A percentile compares a stretch with the other conserved stretches of the same genome.
Evolutionary conservation across 1,284 basidiomycete species (phyloP).

Genomic region (Apiotrichum gracile): DNA sequence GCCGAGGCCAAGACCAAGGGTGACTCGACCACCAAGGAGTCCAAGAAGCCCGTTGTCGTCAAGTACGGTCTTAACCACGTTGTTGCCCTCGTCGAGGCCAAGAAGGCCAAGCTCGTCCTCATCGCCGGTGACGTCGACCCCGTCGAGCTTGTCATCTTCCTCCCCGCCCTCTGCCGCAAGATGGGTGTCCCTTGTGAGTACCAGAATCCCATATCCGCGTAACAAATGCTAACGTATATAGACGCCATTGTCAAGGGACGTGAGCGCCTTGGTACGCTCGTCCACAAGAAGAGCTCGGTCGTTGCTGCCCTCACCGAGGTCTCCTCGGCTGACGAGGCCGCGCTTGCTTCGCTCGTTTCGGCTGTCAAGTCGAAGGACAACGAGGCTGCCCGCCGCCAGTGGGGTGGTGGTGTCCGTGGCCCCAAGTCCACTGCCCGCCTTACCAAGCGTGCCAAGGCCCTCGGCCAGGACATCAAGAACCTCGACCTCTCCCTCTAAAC

Average conservation of each 20-base stretch:
- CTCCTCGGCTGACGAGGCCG: slow-evolving; percentile 86
- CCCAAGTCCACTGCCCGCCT: slow-evolving; percentile 88
- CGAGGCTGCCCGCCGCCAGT: slow-evolving; percentile 81
- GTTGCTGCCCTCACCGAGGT: slow-evolving; percentile 89
- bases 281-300: slow-evolving; percentile 87
- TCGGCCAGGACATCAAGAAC: slow-evolving; percentile 45
- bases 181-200: slow-evolving; percentile 96
- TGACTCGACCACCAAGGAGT: slow-evolving; percentile 54
- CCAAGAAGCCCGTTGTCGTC: slow-evolving; percentile 89
- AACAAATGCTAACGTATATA: too few relatives aligned
- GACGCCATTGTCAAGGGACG: slow-evolving; percentile 97
- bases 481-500: slow-evolving; percentile 45
- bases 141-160: slow-evolving; percentile 85
- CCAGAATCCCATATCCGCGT: too few relatives aligned
- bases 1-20: slow-evolving; percentile 59
- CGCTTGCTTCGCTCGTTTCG: slow-evolving; percentile 84
- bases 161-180: slow-evolving; percentile 98
- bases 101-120: slow-evolving; percentile 95
- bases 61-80: slow-evolving; percentile 98
- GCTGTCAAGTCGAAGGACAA: slow-evolving; percentile 98
- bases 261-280: slow-evolving; percentile 72
- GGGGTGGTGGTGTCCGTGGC: slow-evolving; percentile 94
- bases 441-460: slow-evolving; percentile 86
- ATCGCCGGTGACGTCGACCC: slow-evolving; percentile 93
- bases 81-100: slow-evolving; percentile 90